A percentile compares a stretch with the other conserved stretches of the same genome.
Evolutionary conservation across 768 basidiomycete genomes (phyloP).

Genomic region (Tulasnella sp.): DNA sequence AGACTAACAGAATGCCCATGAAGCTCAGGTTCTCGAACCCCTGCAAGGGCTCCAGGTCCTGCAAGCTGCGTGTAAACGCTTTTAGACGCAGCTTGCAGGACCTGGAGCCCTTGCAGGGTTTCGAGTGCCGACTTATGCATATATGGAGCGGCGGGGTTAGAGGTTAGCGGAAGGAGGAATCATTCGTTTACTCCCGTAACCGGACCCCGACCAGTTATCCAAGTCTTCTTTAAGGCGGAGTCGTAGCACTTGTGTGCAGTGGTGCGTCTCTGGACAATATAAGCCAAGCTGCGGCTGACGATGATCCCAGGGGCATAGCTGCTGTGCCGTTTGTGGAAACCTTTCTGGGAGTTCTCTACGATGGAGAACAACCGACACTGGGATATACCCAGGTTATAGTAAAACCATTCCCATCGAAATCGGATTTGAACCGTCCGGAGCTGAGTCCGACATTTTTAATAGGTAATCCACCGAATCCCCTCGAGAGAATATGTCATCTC

Average conservation of each 20-base stretch:
- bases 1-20: neutral
- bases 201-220: neutral
- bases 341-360: neutral
- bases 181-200: neutral
- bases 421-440: neutral
- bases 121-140: no score
- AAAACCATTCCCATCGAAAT: neutral
- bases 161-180: neutral
- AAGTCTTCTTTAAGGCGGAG: neutral
- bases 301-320: neutral
- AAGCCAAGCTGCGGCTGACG: neutral
- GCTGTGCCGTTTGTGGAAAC: neutral
- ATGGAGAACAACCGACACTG: neutral
- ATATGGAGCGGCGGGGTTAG: neutral
- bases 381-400: neutral
- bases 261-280: neutral
- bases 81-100: no score
- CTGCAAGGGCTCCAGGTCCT: neutral
- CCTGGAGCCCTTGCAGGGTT: no score
- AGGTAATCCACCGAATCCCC: neutral
- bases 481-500: neutral
- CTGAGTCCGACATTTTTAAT: neutral
- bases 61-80: no score
- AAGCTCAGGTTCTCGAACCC: neutral
- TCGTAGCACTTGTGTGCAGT: neutral